Base-by-base conservation (phyloP, 352 stramenopile species). In the Pythium biforme region DNA sequence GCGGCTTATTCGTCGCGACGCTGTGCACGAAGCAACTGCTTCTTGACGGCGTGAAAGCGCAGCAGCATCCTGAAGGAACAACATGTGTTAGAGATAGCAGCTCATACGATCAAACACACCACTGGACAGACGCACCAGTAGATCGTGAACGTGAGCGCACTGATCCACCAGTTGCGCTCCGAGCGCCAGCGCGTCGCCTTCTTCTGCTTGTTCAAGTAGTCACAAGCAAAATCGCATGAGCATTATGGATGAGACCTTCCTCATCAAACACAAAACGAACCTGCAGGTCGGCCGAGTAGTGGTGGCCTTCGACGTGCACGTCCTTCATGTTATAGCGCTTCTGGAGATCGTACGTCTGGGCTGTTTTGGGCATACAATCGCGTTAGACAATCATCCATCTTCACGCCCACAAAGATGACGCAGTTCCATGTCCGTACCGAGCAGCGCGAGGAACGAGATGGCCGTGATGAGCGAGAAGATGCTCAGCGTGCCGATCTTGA, bases 151-250 rank as follows among this genome's bases (percentile, higher is more conserved):
- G 81, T 89, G 27, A 93, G 79, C 23, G 83, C 82, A 54, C 81
- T 91, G 70, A 93, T 93, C 83, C 83, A 93, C 81, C 81, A 93
- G 69, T 93, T 93, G 49, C 83, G 68, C 69, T 93, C 83, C 10
- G 74, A 83, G 27, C 83, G 77, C 83, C 83, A 92, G 46, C 83
- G 79, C 40, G 78, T 77, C 22, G 83, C 83, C 52, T 91, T 90
- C 73, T 93, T 88, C 77, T 80, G 51, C 26, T 48, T 39, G 8
- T 52, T n/a, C n/a, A n/a, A n/a, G n/a, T n/a, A 59, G 25, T 23
- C 54, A 9, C 19, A 39, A 27, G 1, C 31, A 45, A 10, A 11
- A 9, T 41, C 23, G 29, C 19, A 19, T 14, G 25, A 23, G 31
- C 29, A 20, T 55, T 29, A n/a, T n/a, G n/a, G n/a, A n/a, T 45